Base-by-base conservation (phyloP, 2,329 filamentous ascomycete species). In the Exophiala sp. region DNA sequence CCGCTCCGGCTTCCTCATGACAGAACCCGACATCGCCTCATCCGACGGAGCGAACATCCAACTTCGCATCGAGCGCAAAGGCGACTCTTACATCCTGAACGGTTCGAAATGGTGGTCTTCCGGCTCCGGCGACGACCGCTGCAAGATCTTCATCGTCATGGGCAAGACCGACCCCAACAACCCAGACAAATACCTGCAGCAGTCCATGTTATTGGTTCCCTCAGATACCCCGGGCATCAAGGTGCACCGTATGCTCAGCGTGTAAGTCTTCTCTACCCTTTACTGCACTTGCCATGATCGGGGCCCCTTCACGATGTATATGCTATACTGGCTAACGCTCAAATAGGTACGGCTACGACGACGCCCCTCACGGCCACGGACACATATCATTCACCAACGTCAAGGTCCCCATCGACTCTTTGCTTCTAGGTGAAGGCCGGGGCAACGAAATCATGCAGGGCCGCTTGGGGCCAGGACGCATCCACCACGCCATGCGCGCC, bases 401-500 rank as follows among this genome's bases (percentile, higher is more conserved):
- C 58, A 87, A 91, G 55, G 89, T 99, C 0, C 92, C 92, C 5
- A 83, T 79, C 29, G 55, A 54, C 55, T 92, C 89, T 75, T 86
- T 99, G 67, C 88, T 97, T 10, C 86, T 99, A 3, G 92, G 94
- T 57, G 89, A 94, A 71, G 94, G 94, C 62, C 85, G 89, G 59
- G 94, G 94, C 16, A 99, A 97, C 71, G 94, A 99, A 73, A 96
- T 99, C 68, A 96, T 99, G 68, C 94, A 99, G 72, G 94, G 94
- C 54, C 89, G 94, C 63, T 86, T 99, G 18, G 94, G 94, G 1
- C 94, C 94, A 1, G 94, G 94, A 32, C 88, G 94, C 53, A 97
- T 99, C 69, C 94, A 99, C 76, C 94, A 99, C 75, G 90, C 91
- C 56, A 99, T 99, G 94, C 86, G 94, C 60, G 86, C 85, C 57